These are phyloP conservation scores for Gynandropsis gynandra DNA, from an alignment of 345 rosid species.

Conservation along the genomic window DNA sequence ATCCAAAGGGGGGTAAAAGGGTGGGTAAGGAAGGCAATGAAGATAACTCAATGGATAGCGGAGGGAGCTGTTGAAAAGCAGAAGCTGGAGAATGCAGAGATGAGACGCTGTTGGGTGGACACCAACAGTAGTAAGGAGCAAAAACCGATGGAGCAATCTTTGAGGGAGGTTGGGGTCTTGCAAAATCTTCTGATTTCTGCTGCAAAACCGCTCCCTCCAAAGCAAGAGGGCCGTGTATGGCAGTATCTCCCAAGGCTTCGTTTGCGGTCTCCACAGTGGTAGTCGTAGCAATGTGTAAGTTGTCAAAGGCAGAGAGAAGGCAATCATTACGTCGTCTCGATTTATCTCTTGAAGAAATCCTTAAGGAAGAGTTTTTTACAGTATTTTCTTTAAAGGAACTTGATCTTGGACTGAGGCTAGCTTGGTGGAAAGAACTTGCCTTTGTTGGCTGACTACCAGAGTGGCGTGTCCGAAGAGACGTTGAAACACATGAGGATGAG, in stretches of 20 bases:
- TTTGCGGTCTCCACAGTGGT: slow-evolving; percentile 29
- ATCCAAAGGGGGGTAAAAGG: slow-evolving; percentile 39
- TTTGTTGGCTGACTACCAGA: slow-evolving; percentile 39
- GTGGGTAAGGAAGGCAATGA: slow-evolving; percentile 61
- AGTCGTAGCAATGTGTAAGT: slow-evolving; percentile 26
- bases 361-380: slow-evolving; percentile 41
- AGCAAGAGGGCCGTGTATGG: not conserved
- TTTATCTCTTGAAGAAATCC: slow-evolving; percentile 56
- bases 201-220: slow-evolving; percentile 12
- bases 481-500: slow-evolving; percentile 25
- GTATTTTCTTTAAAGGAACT: slow-evolving; percentile 73
- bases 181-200: slow-evolving; percentile 24
- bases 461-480: slow-evolving; percentile 44
- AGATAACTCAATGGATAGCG: slow-evolving; percentile 42
- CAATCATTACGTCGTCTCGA: slow-evolving; percentile 52
- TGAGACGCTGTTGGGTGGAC: slow-evolving; percentile 60
- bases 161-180: slow-evolving; percentile 32
- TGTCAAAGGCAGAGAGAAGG: slow-evolving; percentile 42
- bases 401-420: slow-evolving; percentile 74
- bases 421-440: slow-evolving; percentile 44
- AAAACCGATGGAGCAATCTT: slow-evolving; percentile 37
- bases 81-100: slow-evolving; percentile 34
- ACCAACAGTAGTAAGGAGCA: slow-evolving; percentile 92
- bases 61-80: slow-evolving; percentile 31
- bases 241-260: slow-evolving; percentile 32